Percentiles rank a stretch among this genome's conserved stretches.
Conservation (phyloP, 805 yeast species). For the Metschnikowia chrysomelidarum region DNA sequence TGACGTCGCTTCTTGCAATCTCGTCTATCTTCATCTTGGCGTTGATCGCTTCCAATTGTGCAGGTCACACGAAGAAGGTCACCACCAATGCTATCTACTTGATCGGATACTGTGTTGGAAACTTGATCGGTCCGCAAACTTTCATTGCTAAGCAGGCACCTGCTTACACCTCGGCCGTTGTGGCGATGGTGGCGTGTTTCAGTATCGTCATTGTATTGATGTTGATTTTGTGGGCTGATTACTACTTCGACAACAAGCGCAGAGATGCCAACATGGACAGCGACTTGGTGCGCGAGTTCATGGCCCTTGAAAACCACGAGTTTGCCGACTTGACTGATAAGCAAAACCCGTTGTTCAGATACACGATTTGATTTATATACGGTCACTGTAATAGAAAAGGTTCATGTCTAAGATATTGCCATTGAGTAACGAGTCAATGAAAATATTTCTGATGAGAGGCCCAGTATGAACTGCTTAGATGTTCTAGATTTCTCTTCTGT, state of each 20-base stretch:
- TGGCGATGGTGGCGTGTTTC: slow-evolving; percentile 38
- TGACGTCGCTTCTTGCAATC: slow-evolving; percentile 35
- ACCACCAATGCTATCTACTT: slow-evolving; percentile 45
- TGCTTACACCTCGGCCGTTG: slow-evolving; percentile 37
- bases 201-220: slow-evolving; percentile 26
- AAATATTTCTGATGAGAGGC: background rate
- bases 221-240: slow-evolving; percentile 25
- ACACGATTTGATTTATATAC: slow-evolving; percentile 21
- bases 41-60: slow-evolving; percentile 45
- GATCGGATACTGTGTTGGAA: slow-evolving; percentile 53
- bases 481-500: too few relatives aligned
- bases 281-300: slow-evolving; percentile 20
- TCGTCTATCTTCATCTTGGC: slow-evolving; percentile 32
- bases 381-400: too few relatives aligned
- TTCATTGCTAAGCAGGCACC: slow-evolving; percentile 45
- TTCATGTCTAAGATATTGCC: too few relatives aligned
- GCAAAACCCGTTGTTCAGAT: slow-evolving; percentile 55
- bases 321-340: slow-evolving; percentile 53
- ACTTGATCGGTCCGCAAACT: slow-evolving; percentile 54
- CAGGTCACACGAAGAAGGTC: slow-evolving; percentile 58
- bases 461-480: background rate
- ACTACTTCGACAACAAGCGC: slow-evolving; percentile 35
- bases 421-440: too few relatives aligned
- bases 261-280: slow-evolving; percentile 29
- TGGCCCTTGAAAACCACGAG: slow-evolving; percentile 40